Evolutionary conservation across 805 yeast genomes (phyloP).

Genomic region (Tetrapisispora fleetii): DNA sequence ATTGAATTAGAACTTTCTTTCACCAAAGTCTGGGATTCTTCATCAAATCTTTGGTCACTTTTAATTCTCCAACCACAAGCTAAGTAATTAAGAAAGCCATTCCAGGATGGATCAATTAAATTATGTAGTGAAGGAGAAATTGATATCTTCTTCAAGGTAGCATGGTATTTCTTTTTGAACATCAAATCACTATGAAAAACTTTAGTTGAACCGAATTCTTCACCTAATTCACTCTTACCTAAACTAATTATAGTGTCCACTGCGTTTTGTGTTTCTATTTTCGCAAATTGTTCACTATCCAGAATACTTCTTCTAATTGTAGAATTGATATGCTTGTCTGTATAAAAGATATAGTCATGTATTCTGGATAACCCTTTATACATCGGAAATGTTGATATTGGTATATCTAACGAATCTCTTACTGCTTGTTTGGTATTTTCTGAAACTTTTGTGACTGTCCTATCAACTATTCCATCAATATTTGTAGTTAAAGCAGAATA

Average conservation of each 20-base stretch:
- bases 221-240: conserved; percentile 59
- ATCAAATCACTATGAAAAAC: conserved; percentile 63
- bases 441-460: conserved; percentile 47
- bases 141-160: conserved; percentile 45
- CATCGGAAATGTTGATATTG: conserved; percentile 29
- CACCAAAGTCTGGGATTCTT: conserved; percentile 5
- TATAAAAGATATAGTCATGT: conserved; percentile 57
- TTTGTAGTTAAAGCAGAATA: conserved; percentile 48
- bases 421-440: conserved; percentile 49
- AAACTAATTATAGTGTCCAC: conserved; percentile 52
- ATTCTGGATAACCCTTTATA: conserved; percentile 56
- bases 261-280: conserved; percentile 44
- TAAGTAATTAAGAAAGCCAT: conserved; percentile 39
- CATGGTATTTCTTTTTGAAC: conserved; percentile 71
- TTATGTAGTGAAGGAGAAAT: conserved; percentile 58
- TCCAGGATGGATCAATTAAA: conserved; percentile 67
- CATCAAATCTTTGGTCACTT: not conserved
- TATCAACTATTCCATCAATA: conserved; percentile 56
- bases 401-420: conserved; percentile 37
- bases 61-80: conserved; percentile 27
- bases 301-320: conserved; percentile 55
- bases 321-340: conserved; percentile 59
- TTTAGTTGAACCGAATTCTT: conserved; percentile 46
- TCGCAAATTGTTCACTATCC: conserved; percentile 60
- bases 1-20: not conserved